Conservation (phyloP, 768 basidiomycete species). For the Russula emetica region DNA sequence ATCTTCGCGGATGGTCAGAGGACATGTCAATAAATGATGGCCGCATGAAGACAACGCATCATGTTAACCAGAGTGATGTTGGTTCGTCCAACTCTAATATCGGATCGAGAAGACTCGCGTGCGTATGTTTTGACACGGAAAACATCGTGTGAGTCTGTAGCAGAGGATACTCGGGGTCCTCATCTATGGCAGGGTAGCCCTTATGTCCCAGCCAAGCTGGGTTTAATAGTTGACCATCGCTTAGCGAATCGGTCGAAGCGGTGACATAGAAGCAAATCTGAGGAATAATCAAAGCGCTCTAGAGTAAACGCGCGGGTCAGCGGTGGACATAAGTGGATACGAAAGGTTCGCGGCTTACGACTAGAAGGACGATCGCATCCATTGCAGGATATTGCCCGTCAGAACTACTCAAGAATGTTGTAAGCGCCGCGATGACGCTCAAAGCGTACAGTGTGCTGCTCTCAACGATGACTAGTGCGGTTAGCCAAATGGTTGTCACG, state of each 20-base stretch:
- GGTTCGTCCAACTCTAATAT: not conserved
- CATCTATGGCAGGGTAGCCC: not conserved
- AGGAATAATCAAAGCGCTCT: slow-evolving; percentile 11
- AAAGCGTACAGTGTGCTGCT: slow-evolving; percentile 12
- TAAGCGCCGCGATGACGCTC: not conserved
- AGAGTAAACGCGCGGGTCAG: not conserved
- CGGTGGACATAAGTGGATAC: not conserved
- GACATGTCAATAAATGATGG: not conserved
- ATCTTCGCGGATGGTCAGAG: not conserved
- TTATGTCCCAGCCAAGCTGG: not conserved
- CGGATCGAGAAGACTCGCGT: not conserved
- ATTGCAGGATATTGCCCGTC: not conserved
- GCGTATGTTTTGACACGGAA: not conserved
- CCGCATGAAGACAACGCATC: not conserved
- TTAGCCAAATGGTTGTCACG: not conserved
- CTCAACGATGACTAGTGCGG: slow-evolving; percentile 2
- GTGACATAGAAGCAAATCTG: slow-evolving; percentile 15
- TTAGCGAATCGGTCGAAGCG: not conserved
- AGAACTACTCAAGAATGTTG: not conserved
- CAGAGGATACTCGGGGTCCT: not conserved
- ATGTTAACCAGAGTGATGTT: too few relatives aligned
- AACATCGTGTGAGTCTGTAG: not conserved
- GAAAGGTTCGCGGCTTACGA: not conserved
- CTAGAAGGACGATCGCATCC: slow-evolving; percentile 7
- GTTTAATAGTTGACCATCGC: not conserved